These are phyloP conservation scores for Oryza longistaminata DNA, from an alignment of 176 grass and related monocot genomes.

Conservation along the genomic window DNA sequence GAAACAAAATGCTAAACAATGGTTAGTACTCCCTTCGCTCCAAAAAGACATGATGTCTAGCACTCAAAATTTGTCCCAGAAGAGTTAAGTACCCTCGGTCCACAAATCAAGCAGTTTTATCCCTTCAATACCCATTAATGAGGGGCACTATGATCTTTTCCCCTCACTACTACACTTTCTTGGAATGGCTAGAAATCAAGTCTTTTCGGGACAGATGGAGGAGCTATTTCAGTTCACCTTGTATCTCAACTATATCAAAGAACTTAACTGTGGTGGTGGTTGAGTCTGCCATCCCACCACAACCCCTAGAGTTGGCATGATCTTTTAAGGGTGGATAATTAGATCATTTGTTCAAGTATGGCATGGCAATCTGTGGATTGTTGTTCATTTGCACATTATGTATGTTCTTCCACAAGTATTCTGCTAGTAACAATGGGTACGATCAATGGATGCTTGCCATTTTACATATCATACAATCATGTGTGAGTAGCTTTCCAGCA, in stretches of 20 bases:
- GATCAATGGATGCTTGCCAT: background rate
- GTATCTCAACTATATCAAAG: background rate
- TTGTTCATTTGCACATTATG: background rate
- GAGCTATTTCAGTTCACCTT: background rate
- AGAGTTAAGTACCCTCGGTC: too few species aligned
- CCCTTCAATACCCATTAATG: too few species aligned
- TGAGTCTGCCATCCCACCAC: background rate
- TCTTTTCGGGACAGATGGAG: too few species aligned
- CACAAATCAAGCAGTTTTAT: too few species aligned
- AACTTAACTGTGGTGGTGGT: background rate
- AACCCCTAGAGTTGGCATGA: background rate
- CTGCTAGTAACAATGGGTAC: background rate
- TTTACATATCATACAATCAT: constrained; percentile 21
- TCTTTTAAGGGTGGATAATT: background rate
- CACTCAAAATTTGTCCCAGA: too few species aligned
- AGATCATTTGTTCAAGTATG: background rate
- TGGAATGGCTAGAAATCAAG: too few species aligned
- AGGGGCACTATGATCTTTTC: too few species aligned
- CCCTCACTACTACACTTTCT: too few species aligned
- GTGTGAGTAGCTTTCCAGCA: background rate
- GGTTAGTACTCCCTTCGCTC: background rate
- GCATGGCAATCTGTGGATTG: background rate
- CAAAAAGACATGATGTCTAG: too few species aligned
- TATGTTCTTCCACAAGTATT: background rate
- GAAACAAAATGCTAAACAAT: constrained; percentile 2